Conservation (phyloP, 2,329 filamentous ascomycete species). For the Aspergillus texensis region DNA sequence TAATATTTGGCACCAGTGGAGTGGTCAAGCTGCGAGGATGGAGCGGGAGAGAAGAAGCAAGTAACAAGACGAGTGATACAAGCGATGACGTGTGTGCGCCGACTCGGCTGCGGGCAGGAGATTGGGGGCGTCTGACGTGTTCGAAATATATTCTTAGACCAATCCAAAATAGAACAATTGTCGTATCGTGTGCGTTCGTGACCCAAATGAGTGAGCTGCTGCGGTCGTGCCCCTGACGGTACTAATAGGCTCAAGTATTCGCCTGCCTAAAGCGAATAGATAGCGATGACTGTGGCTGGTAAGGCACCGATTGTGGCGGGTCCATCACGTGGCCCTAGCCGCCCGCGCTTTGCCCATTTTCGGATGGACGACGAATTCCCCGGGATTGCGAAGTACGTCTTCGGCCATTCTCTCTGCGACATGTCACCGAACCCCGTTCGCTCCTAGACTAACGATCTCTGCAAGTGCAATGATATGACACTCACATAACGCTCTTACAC, state of each 20-base stretch:
- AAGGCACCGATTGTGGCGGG: slow-evolving; percentile 10
- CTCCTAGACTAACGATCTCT: neutral
- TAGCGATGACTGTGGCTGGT: slow-evolving; percentile 16
- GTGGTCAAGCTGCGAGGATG: neutral
- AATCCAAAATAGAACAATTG: neutral
- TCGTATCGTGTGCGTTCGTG: neutral
- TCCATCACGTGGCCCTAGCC: slow-evolving; percentile 23
- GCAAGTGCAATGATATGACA: slow-evolving; percentile 1
- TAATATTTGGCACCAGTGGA: slow-evolving; percentile 7
- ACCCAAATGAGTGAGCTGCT: neutral
- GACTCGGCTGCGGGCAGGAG: slow-evolving; percentile 2
- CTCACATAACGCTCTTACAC: neutral
- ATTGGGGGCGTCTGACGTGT: slow-evolving; percentile 7
- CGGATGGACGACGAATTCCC: slow-evolving; percentile 15
- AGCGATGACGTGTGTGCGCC: slow-evolving; percentile 20
- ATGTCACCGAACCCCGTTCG: neutral
- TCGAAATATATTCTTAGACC: neutral
- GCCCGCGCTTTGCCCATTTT: slow-evolving; percentile 21
- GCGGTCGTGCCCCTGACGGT: neutral
- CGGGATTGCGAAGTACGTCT: slow-evolving; percentile 14
- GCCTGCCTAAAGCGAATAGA: slow-evolving; percentile 3
- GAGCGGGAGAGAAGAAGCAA: slow-evolving; percentile 2
- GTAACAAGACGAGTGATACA: slow-evolving; percentile 7
- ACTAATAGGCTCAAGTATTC: neutral
- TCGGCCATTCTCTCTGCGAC: slow-evolving; percentile 10